Evolutionary conservation across 2,329 filamentous ascomycete species (phyloP).

Genomic region (Talaromyces sp.): DNA sequence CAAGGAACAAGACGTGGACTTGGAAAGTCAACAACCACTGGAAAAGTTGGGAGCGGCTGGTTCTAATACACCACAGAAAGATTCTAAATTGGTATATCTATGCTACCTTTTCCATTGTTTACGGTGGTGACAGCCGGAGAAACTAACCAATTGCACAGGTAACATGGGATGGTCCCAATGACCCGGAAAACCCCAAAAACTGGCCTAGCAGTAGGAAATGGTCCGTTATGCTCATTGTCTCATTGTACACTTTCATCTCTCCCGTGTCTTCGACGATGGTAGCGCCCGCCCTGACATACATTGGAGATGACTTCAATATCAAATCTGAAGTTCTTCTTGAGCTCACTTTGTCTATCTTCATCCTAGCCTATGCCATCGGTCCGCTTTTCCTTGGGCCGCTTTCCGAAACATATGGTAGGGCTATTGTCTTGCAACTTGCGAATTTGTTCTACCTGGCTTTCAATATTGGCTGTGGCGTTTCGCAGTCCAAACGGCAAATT

Average conservation of each 20-base stretch:
- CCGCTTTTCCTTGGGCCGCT: slow-evolving; percentile 2
- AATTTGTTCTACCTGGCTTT: slow-evolving; percentile 2
- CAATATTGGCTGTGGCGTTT: slow-evolving; percentile 15
- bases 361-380: background rate
- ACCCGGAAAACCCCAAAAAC: slow-evolving; percentile 1
- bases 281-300: slow-evolving; percentile 30
- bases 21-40: slow-evolving; percentile 1
- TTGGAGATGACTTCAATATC: background rate
- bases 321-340: background rate
- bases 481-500: slow-evolving; percentile 49
- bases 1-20: background rate
- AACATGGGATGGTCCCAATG: slow-evolving; percentile 5
- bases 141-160: background rate
- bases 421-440: background rate
- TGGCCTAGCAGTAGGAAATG: background rate
- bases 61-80: background rate
- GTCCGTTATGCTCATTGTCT: background rate
- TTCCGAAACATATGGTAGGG: background rate
- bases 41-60: background rate
- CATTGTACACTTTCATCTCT: background rate
- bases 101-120: background rate
- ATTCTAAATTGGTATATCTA: slow-evolving; percentile 2
- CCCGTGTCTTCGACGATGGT: slow-evolving; percentile 50
- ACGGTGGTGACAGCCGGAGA: background rate
- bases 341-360: background rate